Conservation (phyloP, 2,329 filamentous ascomycete species). For the Sporothrix phasma region DNA sequence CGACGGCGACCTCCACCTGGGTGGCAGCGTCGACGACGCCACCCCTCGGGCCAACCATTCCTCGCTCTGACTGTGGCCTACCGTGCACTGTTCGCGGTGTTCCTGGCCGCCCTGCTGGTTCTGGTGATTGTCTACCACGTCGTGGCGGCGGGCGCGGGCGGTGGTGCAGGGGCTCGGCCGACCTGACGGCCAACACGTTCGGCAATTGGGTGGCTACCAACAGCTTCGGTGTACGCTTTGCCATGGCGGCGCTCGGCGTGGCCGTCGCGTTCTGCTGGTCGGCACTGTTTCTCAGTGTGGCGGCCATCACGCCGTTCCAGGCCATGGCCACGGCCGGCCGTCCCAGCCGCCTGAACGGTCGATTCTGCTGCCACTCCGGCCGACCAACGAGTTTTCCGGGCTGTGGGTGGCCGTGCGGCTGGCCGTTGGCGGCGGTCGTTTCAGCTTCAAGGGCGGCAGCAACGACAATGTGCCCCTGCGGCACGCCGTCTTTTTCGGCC, state of each 20-base stretch:
- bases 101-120: constrained; percentile 27
- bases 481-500: constrained; percentile 27
- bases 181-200: constrained; percentile 19
- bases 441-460: background rate
- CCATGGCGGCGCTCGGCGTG: constrained; percentile 34
- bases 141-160: constrained; percentile 18
- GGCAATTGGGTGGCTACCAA: constrained; percentile 31
- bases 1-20: constrained; percentile 5
- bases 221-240: constrained; percentile 34
- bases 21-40: background rate
- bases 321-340: constrained; percentile 18
- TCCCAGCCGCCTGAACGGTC: constrained; percentile 29
- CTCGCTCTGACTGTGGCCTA: constrained; percentile 29
- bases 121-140: constrained; percentile 34
- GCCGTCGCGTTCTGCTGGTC: constrained; percentile 33
- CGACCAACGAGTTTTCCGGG: constrained; percentile 38
- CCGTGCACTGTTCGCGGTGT: constrained; percentile 25
- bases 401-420: constrained; percentile 29
- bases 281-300: constrained; percentile 30
- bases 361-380: constrained; percentile 31
- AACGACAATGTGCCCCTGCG: background rate
- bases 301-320: background rate
- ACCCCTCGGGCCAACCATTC: constrained; percentile 23
- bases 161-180: background rate
- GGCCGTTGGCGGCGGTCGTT: background rate